Base-by-base conservation (phyloP, 1,139 yeast genomes). In the Kazachstania sp. region DNA sequence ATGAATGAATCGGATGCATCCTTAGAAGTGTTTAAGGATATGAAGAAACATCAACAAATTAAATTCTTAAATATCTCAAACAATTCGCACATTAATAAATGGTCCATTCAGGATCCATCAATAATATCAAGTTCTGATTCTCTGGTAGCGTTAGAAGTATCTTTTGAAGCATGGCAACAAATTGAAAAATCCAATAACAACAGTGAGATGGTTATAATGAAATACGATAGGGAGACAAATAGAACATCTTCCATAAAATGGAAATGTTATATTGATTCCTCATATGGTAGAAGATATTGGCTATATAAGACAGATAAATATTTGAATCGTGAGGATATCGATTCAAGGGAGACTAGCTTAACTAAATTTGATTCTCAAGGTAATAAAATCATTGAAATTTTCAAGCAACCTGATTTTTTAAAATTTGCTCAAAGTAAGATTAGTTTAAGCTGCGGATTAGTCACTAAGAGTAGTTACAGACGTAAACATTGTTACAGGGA, bases 231-330 rank as follows among this genome's bases (percentile, higher is more conserved):
- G 15, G 51, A 55, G 1, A 47, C 47, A 26, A 44, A 39, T 26
- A 40, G 37, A 23, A 49, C 46, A 38, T 59, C 57, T 35, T 32
- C 51, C 67, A 64, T 79, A 70, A 58, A 79, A 71, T 65, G 83
- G 83, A 53, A 73, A 68, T 58, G 69, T 39, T 68, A 64, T 49
- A 51, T 63, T 28, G 72, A 68, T 49, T 64, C 70, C 1, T 64
- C 70, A 12, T 63, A 63, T 46, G 95, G 95, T 5, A 73, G 95
- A 53, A 72, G 96, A 51, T 81, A 86, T n/a, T 87, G 95, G 95
- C 64, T 86, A 19, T 83, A 79, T 61, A 78, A 76, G 59, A 67
- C 79, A 23, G 74, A 70, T 41, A 61, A 60, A 1, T 58, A 55
- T 37, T 55, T 64, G 40, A 66, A 71, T 46, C 60, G 62, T 12